A percentile compares a stretch with the other conserved stretches of the same genome.
Conservation (phyloP, 1,284 basidiomycete genomes). For the Tilletia horrida region DNA sequence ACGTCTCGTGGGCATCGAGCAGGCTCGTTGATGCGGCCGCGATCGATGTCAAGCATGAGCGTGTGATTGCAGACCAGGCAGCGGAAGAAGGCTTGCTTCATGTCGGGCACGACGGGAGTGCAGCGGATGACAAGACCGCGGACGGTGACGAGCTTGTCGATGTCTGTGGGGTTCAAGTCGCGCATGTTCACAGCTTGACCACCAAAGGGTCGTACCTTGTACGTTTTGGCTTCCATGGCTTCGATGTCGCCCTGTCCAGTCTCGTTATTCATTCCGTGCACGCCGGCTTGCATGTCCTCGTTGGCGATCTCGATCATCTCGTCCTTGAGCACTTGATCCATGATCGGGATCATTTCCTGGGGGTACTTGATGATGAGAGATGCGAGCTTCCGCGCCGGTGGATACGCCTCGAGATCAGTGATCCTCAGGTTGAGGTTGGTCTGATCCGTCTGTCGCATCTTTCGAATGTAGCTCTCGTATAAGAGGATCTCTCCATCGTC, state of each 20-base stretch:
- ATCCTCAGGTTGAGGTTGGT: constrained; percentile 89
- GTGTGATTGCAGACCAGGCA: constrained; percentile 95
- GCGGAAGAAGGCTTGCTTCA: constrained; percentile 96
- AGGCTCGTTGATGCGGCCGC: constrained; percentile 92
- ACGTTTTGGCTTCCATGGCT: constrained; percentile 62
- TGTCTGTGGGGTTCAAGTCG: constrained; percentile 51
- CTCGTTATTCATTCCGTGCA: constrained; percentile 65
- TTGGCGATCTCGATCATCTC: constrained; percentile 57
- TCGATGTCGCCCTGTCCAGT: constrained; percentile 60
- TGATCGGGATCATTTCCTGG: constrained; percentile 91
- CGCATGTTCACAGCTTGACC: constrained; percentile 61
- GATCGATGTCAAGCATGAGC: constrained; percentile 88
- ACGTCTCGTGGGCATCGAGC: constrained; percentile 85
- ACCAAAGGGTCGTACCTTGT: constrained; percentile 88
- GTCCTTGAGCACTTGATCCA: constrained; percentile 93
- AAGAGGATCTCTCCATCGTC: constrained; percentile 56
- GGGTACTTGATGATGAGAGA: constrained; percentile 75
- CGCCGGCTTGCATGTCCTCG: constrained; percentile 66
- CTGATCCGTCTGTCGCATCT: constrained; percentile 80
- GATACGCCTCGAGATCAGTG: constrained; percentile 81
- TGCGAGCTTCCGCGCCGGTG: constrained; percentile 72
- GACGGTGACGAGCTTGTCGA: constrained; percentile 75
- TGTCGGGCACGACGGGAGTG: constrained; percentile 95
- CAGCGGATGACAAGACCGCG: constrained; percentile 96
- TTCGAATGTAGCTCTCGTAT: constrained; percentile 78